Evolutionary conservation across 495 filamentous ascomycete species (phyloP), one percentile per base, ranked within the genome.

Genomic region (Penicillium riverlandense): DNA sequence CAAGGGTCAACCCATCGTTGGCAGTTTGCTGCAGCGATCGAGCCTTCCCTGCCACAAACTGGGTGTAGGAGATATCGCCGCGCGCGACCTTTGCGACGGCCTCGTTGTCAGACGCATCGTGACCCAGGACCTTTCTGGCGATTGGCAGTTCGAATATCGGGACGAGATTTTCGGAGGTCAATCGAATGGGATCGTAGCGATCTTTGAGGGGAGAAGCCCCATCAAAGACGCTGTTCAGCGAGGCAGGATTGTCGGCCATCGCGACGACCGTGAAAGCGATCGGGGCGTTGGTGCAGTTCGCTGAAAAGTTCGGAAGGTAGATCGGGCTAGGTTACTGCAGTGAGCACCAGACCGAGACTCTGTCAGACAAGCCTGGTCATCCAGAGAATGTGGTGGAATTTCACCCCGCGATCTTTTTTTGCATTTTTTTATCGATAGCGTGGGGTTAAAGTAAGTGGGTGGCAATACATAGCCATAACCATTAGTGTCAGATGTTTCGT

Each of bases 101-200:
- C 7, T 54, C 49, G 11, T 51, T 50, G 15, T 63, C 53, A 0
- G 55, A 41, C 8, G 51, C 30, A 39, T 54, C 47, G 27, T 67
- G 58, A 12, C 66, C 69, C 35, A 72, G 54, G 4, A 74, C 16
- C 12, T 48, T 47, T 33, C 63, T 57, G 30, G 69, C 65, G 7
- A 71, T 52, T 11, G 69, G 63, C 41, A 65, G 49, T 41, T 69
- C 56, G 39, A 74, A 44, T 14, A 69, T 55, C 3, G 62, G 59
- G 27, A 63, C 43, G 28, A 66, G 59, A 45, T 65, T 58, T 11
- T 55, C 51, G 27, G 68, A 65, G 28, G 57, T 54, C 35, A 71
- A 50, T 33, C 51, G 58, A 40, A 73, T 48, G 11, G 65, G 62
- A 27, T 71, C 66, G 48, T 65, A 66, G 38, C 55, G 59, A 16